phyloP scores from a whole-genome alignment of 78 protist genomes.

The Paratrimastix pyriformis region DNA sequence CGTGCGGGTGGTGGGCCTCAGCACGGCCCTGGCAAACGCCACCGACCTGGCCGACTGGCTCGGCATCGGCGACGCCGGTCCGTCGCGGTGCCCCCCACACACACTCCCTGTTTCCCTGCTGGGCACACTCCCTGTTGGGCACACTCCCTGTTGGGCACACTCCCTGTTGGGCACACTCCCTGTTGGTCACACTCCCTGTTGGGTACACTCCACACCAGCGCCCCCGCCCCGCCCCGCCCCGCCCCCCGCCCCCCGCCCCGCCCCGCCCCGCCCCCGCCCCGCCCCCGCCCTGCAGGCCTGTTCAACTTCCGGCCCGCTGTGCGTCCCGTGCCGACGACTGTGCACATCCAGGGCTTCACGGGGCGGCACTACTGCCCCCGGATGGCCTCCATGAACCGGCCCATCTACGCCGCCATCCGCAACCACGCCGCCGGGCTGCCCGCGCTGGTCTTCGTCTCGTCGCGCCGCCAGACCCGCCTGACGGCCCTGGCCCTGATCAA shows the following conservation, averaged over 20 bases:
- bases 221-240: too few relatives aligned
- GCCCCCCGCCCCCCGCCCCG: too few relatives aligned
- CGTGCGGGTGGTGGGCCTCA: slow-evolving; percentile 81
- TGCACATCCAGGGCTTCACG: slow-evolving; percentile 75
- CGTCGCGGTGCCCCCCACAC: too few relatives aligned
- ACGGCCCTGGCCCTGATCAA: slow-evolving; percentile 89
- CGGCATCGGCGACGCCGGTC: slow-evolving; percentile 51
- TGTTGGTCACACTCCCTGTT: too few relatives aligned
- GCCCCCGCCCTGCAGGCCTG: slow-evolving; percentile 63
- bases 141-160: too few relatives aligned
- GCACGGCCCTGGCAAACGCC: slow-evolving; percentile 97
- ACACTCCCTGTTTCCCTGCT: too few relatives aligned
- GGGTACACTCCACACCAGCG: too few relatives aligned
- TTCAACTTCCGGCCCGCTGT: slow-evolving; percentile 90
- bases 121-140: too few relatives aligned
- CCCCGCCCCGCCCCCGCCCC: too few relatives aligned
- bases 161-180: too few relatives aligned
- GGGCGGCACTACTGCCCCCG: slow-evolving; percentile 98
- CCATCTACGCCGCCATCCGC: slow-evolving; percentile 75
- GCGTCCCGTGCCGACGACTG: slow-evolving; percentile 91
- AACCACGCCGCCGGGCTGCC: slow-evolving; percentile 63
- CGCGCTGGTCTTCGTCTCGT: slow-evolving; percentile 87
- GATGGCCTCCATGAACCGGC: slow-evolving; percentile 99
- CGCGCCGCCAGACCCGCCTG: slow-evolving; percentile 95
- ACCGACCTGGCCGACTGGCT: slow-evolving; percentile 93